Conservation (phyloP, 768 basidiomycete species). For the Naganishia kalamii region DNA sequence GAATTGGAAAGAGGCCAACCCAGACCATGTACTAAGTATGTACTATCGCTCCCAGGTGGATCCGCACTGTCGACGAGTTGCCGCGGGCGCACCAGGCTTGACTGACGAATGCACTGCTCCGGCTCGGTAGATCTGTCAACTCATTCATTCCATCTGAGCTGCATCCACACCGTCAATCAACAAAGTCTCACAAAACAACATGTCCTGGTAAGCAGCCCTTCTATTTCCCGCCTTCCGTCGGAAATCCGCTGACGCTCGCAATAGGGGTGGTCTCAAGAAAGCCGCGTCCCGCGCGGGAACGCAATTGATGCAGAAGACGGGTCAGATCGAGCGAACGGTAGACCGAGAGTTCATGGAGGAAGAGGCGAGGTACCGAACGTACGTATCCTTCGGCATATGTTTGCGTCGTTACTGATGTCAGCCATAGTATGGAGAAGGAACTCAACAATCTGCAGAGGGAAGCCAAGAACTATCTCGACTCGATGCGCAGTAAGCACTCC, state of each 20-base stretch:
- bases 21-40: too few relatives aligned
- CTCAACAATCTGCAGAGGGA: constrained; percentile 87
- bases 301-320: constrained; percentile 93
- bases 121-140: not conserved
- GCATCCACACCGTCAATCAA: not conserved
- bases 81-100: too few relatives aligned
- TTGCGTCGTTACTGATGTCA: not conserved
- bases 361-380: constrained; percentile 84
- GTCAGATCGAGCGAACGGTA: constrained; percentile 91
- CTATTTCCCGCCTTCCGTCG: too few relatives aligned
- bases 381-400: constrained; percentile 41
- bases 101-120: too few relatives aligned
- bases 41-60: too few relatives aligned
- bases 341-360: constrained; percentile 90
- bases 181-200: not conserved
- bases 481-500: constrained; percentile 69
- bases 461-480: constrained; percentile 86
- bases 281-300: constrained; percentile 85
- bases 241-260: not conserved
- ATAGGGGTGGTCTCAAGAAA: constrained; percentile 67
- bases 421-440: constrained; percentile 86
- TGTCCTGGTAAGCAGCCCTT: constrained; percentile 1
- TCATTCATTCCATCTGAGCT: not conserved
- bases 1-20: too few relatives aligned
- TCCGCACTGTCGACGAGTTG: too few relatives aligned